A percentile compares a stretch with the other conserved stretches of the same genome.
These are phyloP conservation scores for Fistulinella staudtii DNA, from an alignment of 1,284 basidiomycete genomes.

Conservation along the genomic window DNA sequence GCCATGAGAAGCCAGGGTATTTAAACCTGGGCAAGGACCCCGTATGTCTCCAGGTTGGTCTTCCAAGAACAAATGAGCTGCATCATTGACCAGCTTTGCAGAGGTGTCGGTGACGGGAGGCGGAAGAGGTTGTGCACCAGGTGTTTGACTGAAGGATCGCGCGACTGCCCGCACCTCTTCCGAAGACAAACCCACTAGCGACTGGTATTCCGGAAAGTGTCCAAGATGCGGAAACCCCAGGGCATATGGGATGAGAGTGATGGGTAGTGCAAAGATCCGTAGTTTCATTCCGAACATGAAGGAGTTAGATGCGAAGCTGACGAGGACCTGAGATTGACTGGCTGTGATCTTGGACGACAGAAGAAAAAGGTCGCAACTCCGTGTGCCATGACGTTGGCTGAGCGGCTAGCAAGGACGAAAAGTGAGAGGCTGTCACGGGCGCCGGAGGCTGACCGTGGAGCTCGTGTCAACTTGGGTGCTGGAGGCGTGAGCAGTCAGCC, in stretches of 20 bases:
- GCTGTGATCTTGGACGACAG: too few species aligned
- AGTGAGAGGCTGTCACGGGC: too few species aligned
- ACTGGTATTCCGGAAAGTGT: slow-evolving; percentile 21
- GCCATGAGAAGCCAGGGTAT: slow-evolving; percentile 44
- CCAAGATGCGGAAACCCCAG: slow-evolving; percentile 14
- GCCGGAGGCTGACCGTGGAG: too few species aligned
- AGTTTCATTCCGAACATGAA: slow-evolving; percentile 9
- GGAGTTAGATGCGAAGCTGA: too few species aligned
- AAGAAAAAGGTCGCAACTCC: too few species aligned
- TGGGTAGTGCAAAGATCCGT: slow-evolving; percentile 5
- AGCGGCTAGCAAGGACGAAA: too few species aligned
- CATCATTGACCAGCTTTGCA: slow-evolving; percentile 24
- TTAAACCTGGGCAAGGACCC: slow-evolving; percentile 47
- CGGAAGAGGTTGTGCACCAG: slow-evolving; percentile 25
- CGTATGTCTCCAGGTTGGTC: slow-evolving; percentile 31
- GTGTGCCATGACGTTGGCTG: too few species aligned
- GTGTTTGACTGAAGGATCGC: slow-evolving; percentile 15
- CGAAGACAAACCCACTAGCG: slow-evolving; percentile 18
- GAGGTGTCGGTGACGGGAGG: slow-evolving; percentile 25
- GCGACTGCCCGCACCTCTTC: slow-evolving; percentile 13
- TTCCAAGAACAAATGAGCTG: slow-evolving; percentile 16
- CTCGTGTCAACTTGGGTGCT: too few species aligned
- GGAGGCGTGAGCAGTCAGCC: too few species aligned
- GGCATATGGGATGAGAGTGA: slow-evolving; percentile 8
- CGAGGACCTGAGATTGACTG: too few species aligned